Conservation (phyloP, 1,284 basidiomycete species). For the Caloboletus inedulis region DNA sequence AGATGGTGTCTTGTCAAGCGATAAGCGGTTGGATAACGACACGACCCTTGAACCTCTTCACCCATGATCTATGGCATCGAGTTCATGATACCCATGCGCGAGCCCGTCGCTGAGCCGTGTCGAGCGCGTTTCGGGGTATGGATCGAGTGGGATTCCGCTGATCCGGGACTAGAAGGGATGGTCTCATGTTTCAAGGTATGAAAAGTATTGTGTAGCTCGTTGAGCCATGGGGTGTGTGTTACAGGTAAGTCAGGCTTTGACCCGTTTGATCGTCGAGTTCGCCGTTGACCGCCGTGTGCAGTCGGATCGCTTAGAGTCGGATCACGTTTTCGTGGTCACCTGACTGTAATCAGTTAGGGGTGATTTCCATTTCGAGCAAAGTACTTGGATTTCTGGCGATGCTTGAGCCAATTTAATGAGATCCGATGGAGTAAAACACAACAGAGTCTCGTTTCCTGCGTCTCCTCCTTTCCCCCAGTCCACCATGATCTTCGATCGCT, state of each 20-base stretch:
- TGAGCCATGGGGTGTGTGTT: too few species aligned
- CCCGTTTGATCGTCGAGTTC: too few species aligned
- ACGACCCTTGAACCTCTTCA: conserved; percentile 6
- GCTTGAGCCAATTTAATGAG: conserved; percentile 16
- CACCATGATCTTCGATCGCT: conserved; percentile 29
- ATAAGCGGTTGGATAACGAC: conserved; percentile 17
- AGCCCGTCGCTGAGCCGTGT: conserved; percentile 12
- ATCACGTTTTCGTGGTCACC: conserved; percentile 27
- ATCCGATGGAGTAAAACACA: conserved; percentile 24
- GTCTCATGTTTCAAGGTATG: neutral
- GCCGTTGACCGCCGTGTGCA: too few species aligned
- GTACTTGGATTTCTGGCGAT: conserved; percentile 21
- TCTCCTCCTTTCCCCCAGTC: conserved; percentile 1
- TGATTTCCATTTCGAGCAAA: conserved; percentile 24
- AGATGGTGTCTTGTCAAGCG: conserved; percentile 8
- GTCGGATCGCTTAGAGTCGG: too few species aligned
- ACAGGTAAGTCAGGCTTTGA: too few species aligned
- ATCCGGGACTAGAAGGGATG: neutral
- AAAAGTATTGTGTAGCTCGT: too few species aligned
- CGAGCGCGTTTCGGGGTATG: conserved; percentile 11
- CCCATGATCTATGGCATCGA: conserved; percentile 19
- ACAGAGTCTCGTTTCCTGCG: neutral
- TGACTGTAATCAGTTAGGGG: conserved; percentile 19
- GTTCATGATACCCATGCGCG: conserved; percentile 7
- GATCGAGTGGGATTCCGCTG: conserved; percentile 5